These are phyloP conservation scores for Kodamaea restingae DNA, from an alignment of 805 yeast species.

Conservation along the genomic window DNA sequence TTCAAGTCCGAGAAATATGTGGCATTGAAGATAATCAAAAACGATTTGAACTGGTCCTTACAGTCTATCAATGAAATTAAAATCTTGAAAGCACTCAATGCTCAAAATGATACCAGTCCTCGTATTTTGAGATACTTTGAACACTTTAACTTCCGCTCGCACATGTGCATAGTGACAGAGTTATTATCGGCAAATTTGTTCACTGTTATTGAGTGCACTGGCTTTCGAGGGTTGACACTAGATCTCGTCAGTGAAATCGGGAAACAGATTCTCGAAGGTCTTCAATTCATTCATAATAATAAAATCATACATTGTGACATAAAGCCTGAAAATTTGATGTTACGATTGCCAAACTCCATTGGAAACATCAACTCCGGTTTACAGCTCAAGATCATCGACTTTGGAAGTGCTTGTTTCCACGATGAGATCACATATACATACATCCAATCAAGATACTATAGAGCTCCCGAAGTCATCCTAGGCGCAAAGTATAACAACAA, in stretches of 20 bases:
- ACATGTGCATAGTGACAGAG: constrained; percentile 78
- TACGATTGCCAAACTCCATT: constrained; percentile 30
- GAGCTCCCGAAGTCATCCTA: constrained; percentile 74
- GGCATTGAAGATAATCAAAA: constrained; percentile 77
- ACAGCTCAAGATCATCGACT: constrained; percentile 69
- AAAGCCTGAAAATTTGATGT: constrained; percentile 80
- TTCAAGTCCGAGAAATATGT: constrained; percentile 39
- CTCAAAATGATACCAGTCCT: constrained; percentile 5
- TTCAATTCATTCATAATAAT: constrained; percentile 53
- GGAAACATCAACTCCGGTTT: constrained; percentile 32
- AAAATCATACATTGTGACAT: constrained; percentile 77
- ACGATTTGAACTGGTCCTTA: constrained; percentile 65
- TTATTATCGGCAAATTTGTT: constrained; percentile 62
- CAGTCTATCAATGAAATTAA: constrained; percentile 79
- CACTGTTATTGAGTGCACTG: constrained; percentile 49
- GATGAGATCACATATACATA: constrained; percentile 47
- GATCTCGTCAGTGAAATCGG: constrained; percentile 43
- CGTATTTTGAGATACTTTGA: constrained; percentile 41
- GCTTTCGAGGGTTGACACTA: constrained; percentile 47
- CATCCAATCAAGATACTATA: constrained; percentile 62
- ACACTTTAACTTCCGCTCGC: constrained; percentile 77
- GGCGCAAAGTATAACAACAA: constrained; percentile 58
- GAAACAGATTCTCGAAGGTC: constrained; percentile 53
- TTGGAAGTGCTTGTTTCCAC: constrained; percentile 61
- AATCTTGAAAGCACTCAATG: constrained; percentile 49